phyloP scores from a whole-genome alignment of 495 filamentous ascomycete species.

The Cercophora samala region DNA sequence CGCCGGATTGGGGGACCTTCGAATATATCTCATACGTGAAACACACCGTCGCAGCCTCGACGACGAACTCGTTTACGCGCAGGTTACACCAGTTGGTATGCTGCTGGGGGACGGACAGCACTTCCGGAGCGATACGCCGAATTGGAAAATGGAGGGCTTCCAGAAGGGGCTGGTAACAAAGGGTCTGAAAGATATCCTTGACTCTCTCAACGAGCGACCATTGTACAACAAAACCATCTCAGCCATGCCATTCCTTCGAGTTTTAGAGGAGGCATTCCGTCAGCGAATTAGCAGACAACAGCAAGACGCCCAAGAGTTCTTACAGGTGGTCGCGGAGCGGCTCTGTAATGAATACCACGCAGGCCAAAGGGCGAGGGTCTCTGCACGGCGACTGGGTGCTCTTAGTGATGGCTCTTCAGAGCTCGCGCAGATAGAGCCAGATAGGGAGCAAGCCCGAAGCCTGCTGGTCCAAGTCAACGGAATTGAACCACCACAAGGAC shows the following conservation, averaged over 20 bases:
- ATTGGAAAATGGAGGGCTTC: conserved; percentile 67
- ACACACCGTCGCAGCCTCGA: conserved; percentile 76
- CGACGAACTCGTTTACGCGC: conserved; percentile 65
- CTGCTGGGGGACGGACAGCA: conserved; percentile 26
- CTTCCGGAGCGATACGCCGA: conserved; percentile 48
- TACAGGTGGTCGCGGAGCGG: conserved; percentile 89
- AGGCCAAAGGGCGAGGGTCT: conserved; percentile 63
- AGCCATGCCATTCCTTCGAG: conserved; percentile 70
- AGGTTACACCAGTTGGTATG: conserved; percentile 46
- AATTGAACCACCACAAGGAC: neutral
- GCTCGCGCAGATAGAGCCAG: neutral
- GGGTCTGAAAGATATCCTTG: conserved; percentile 87
- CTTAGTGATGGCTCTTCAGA: neutral
- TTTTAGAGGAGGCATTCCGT: conserved; percentile 79
- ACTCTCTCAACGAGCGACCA: conserved; percentile 89
- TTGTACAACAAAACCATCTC: conserved; percentile 94
- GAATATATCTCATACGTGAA: conserved; percentile 85
- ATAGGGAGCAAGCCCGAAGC: neutral
- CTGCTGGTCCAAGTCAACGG: neutral
- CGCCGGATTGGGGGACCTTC: conserved; percentile 89
- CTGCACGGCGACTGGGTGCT: conserved; percentile 31
- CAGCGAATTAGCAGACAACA: conserved; percentile 89
- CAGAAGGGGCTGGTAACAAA: conserved; percentile 79
- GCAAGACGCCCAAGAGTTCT: conserved; percentile 97
- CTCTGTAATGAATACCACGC: conserved; percentile 92